Evolutionary conservation across 306 rosid species (phyloP), one percentile per base, ranked within the genome.

Genomic region (Quercus ilex): DNA sequence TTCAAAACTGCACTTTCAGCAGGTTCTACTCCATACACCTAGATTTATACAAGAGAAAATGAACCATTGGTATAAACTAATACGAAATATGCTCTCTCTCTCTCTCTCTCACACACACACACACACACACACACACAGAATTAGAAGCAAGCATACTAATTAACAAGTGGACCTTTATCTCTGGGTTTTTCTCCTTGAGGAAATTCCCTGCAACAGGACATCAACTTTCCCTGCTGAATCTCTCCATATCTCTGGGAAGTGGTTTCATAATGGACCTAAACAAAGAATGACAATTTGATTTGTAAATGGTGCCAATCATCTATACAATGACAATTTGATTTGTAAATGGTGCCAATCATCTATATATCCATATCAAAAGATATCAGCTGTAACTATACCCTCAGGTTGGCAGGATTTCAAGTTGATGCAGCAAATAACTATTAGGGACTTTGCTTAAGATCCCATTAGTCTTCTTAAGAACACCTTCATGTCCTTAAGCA

Each of bases 21-120:
- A 41, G 97, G 99, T 85, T 94, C 97, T 57, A 94, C 89, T 31
- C 92, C 97, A 83, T 86, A 88, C 19, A 94, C 81, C 99, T 92
- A 63, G n/a, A 68, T 12, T 57, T 23, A 70, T 23, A 25, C 12
- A 60, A 78, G 60, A 51, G 2, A 67, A 78, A 19, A 11, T 55
- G 46, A 11, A 53, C 23, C 43, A 74, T 83, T 71, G 56, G 76
- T 62, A 74, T 69, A 56, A 13, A 4, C 13, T 11, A 60, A 49
- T 4, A 18, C 41, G 35, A 43, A 10, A 43, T 10, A 43, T 31
- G 18, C 33, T 72, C 43, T 59, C 53, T 51, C 2, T 38, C 46
- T 38, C 46, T 38, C 46, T 38, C 46, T 41, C 46, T 41, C 46
- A 1, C 9, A 6, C 6, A 5, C 30, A 6, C 46, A 38, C 7